Conservation (phyloP, 208 protist genomes). For the Leishmania major region DNA sequence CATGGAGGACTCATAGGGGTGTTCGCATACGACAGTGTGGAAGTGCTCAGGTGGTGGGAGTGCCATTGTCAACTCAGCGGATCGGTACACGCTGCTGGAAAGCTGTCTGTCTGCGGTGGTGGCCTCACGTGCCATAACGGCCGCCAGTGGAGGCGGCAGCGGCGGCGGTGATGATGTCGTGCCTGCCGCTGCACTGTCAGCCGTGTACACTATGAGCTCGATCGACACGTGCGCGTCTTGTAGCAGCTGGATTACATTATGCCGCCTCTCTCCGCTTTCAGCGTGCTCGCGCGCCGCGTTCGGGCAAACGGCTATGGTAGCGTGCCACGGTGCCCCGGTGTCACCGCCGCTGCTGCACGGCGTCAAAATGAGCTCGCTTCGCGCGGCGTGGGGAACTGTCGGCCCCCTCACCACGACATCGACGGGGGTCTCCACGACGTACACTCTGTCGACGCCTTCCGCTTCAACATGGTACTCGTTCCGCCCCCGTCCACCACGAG, state of each 20-base stretch:
- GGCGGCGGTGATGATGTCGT: neutral
- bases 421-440: slow-evolving; percentile 14
- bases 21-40: slow-evolving; percentile 51
- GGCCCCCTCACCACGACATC: slow-evolving; percentile 1
- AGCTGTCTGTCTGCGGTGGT: neutral
- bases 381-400: neutral
- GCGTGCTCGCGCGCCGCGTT: neutral
- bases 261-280: neutral
- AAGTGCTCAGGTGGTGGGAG: slow-evolving; percentile 47
- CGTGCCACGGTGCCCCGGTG: neutral
- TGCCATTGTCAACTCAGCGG: slow-evolving; percentile 31
- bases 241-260: slow-evolving; percentile 1
- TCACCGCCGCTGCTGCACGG: neutral
- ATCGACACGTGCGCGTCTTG: slow-evolving; percentile 15
- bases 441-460: neutral
- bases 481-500: neutral
- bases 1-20: slow-evolving; percentile 40
- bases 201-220: neutral
- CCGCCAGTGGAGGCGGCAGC: neutral
- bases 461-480: slow-evolving; percentile 12
- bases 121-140: slow-evolving; percentile 3
- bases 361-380: slow-evolving; percentile 13
- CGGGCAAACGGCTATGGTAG: neutral
- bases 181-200: neutral
- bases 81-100: slow-evolving; percentile 33